phyloP scores from a whole-genome alignment of 1,139 yeast species.

The Suhomyces guaymorum region DNA sequence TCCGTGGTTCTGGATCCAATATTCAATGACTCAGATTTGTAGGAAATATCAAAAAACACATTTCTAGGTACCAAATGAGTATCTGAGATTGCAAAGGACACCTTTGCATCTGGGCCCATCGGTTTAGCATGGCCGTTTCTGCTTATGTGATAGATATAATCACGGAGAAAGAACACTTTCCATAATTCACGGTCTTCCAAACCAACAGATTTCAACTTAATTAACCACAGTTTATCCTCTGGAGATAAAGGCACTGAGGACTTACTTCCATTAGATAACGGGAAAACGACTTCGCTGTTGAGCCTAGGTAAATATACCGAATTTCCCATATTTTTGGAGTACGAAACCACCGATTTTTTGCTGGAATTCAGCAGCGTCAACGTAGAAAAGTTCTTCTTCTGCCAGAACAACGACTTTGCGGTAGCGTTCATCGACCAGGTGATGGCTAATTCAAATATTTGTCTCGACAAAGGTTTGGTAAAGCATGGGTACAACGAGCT shows the following conservation, averaged over 20 bases:
- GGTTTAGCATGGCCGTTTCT: conserved; percentile 22
- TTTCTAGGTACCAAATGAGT: conserved; percentile 49
- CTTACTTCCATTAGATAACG: conserved; percentile 19
- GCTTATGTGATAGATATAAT: conserved; percentile 65
- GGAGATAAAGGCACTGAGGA: conserved; percentile 38
- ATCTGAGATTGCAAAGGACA: conserved; percentile 12
- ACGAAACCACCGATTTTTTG: conserved; percentile 21
- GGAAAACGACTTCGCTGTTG: conserved; percentile 18
- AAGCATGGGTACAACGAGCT: conserved; percentile 63
- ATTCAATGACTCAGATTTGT: conserved; percentile 44
- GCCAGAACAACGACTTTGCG: conserved; percentile 78
- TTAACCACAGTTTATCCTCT: conserved; percentile 78
- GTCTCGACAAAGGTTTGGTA: conserved; percentile 64
- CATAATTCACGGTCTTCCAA: conserved; percentile 71
- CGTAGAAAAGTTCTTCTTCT: conserved; percentile 40
- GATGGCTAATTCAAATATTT: conserved; percentile 63
- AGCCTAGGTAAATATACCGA: conserved; percentile 38
- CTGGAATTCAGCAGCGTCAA: conserved; percentile 14
- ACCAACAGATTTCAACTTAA: conserved; percentile 68
- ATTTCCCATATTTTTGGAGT: conserved; percentile 39
- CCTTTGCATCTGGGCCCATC: conserved; percentile 5
- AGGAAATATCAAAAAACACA: conserved; percentile 63
- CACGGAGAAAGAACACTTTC: conserved; percentile 73
- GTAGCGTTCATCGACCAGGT: conserved; percentile 71
- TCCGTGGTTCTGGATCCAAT: conserved; percentile 21